Evolutionary conservation across 2,329 filamentous ascomycete species (phyloP), one percentile per base, ranked within the genome.

Genomic region (Pseudogymnoascus sp.): DNA sequence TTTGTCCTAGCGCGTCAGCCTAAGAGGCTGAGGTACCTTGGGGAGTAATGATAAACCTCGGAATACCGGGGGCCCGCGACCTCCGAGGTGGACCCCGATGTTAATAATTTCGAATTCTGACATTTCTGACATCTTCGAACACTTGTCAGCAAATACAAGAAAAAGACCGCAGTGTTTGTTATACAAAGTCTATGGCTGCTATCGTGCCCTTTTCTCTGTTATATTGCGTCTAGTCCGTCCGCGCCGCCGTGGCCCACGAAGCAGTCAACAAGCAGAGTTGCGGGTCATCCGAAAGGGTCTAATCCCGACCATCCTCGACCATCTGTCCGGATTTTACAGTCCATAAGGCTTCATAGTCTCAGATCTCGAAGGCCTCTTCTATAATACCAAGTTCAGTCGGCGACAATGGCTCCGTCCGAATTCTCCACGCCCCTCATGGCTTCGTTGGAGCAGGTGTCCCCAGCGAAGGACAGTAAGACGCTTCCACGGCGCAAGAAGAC

Each of bases 11-110:
- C 11, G 50, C 33, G 1, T 56, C 16, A 18, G 50, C n/a, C 28
- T 18, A 18, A 21, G 50, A 11, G 6, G n/a, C 50, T 6, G 28
- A 16, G 28, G 28, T 33, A 56, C 50, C 50, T 56, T 56, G 50
- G 28, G 50, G 50, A 56, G 50, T 56, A 35, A 56, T 56, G 50
- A 56, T 56, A 35, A 56, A 10, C 50, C 50, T 28, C n/a, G 50
- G 16, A 38, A 33, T 56, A 21, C 50, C 50, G 16, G 50, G 28
- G 28, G 28, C 14, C 28, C 28, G 50, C 50, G 28, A 56, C 50
- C 8, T 56, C 50, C 50, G 50, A 56, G 50, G 50, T 56, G 50
- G 28, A 56, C 28, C 50, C 47, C 28, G 16, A 56, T 35, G 50
- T 6, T 33, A 33, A 35, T 56, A 56, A 56, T 56, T 56, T 56